Evolutionary conservation across 2,329 filamentous ascomycete species (phyloP).

Genomic region (Sporothrix variecibatus): DNA sequence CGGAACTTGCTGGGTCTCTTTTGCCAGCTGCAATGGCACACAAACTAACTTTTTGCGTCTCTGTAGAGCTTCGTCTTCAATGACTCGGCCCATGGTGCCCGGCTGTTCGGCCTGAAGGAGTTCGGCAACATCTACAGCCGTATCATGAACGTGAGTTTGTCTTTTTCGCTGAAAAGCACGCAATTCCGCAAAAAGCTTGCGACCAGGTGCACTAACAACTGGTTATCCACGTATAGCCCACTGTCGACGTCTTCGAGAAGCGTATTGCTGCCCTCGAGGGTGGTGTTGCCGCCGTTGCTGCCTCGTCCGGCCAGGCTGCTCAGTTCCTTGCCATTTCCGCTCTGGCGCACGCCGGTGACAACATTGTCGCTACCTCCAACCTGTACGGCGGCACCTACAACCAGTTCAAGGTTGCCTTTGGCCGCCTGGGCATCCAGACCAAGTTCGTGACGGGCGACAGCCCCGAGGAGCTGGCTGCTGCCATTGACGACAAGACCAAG

Average conservation of each 20-base stretch:
- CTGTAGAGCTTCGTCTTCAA: conserved; percentile 80
- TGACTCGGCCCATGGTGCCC: conserved; percentile 91
- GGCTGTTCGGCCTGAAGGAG: conserved; percentile 95
- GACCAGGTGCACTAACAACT: not conserved
- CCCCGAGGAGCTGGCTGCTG: conserved; percentile 73
- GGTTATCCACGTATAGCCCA: conserved; percentile 62
- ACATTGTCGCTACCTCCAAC: conserved; percentile 88
- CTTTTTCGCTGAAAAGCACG: not conserved
- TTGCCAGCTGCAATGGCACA: not conserved
- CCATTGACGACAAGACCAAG: conserved; percentile 92
- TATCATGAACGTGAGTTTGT: conserved; percentile 69
- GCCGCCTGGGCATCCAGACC: conserved; percentile 81
- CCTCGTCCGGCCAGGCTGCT: conserved; percentile 83
- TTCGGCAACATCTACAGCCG: conserved; percentile 97
- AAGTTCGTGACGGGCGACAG: conserved; percentile 86
- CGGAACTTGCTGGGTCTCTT: conserved; percentile 25
- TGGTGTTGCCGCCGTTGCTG: conserved; percentile 80
- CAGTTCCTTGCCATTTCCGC: conserved; percentile 88
- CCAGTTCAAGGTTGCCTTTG: conserved; percentile 89
- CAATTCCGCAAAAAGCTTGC: not conserved
- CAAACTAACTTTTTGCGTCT: conserved; percentile 14
- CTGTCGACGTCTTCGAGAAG: conserved; percentile 95
- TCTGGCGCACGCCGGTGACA: conserved; percentile 85
- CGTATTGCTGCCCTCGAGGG: conserved; percentile 94
- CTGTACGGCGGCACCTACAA: conserved; percentile 97